A percentile compares a stretch with the other conserved stretches of the same genome.
Conservation (phyloP, 108 stramenopile species). For the Mayamaea pseudoterrestris region DNA sequence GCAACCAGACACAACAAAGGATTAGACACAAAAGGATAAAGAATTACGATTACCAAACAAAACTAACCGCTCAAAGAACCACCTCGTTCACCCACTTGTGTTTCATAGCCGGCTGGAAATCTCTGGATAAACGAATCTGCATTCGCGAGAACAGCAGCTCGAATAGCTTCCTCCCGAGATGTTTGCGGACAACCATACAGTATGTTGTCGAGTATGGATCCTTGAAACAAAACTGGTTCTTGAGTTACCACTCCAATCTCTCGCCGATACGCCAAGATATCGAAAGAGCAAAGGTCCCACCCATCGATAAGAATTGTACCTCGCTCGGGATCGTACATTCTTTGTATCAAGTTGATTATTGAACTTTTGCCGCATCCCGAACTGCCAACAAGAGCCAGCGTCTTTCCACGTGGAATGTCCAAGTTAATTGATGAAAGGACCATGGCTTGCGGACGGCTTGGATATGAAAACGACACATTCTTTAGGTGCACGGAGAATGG, state of each 20-base stretch:
- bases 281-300: conserved; percentile 50
- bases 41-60: too few species aligned
- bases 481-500: conserved; percentile 15
- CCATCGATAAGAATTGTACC: conserved; percentile 80
- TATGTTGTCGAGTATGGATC: conserved; percentile 89
- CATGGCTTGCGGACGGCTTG: conserved; percentile 63
- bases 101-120: conserved; percentile 82
- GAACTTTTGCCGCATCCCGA: conserved; percentile 70
- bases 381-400: conserved; percentile 87
- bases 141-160: conserved; percentile 84
- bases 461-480: conserved; percentile 85
- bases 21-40: too few species aligned
- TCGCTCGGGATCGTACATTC: conserved; percentile 85
- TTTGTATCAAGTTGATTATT: conserved; percentile 74
- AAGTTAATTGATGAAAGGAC: conserved; percentile 63
- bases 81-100: conserved; percentile 83
- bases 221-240: conserved; percentile 81
- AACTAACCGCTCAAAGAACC: conserved; percentile 78
- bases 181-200: conserved; percentile 54
- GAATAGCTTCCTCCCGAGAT: conserved; percentile 52
- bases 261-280: conserved; percentile 35
- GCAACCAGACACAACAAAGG: too few species aligned
- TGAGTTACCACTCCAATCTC: conserved; percentile 91
- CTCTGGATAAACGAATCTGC: conserved; percentile 76
- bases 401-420: conserved; percentile 60